Percentiles rank a stretch among this genome's conserved stretches.
Conservation (phyloP, 208 protist genomes). For the Crithidia expoeki region DNA sequence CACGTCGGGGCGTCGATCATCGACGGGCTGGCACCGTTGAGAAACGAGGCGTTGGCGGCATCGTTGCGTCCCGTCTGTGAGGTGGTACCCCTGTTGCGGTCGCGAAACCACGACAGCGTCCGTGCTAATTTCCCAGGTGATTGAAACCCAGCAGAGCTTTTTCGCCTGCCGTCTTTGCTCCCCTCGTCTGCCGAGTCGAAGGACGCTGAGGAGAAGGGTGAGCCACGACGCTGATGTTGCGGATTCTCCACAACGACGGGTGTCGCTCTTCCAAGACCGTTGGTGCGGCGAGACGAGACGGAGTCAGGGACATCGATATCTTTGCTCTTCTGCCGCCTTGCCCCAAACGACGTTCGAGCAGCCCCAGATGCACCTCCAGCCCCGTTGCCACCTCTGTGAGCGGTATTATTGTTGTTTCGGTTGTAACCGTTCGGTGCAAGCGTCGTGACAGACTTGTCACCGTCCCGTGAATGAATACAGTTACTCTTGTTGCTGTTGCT, state of each 20-base stretch:
- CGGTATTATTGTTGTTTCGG: not conserved
- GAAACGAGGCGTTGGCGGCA: not conserved
- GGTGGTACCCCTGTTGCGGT: not conserved
- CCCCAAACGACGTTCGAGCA: not conserved
- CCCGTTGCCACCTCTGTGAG: not conserved
- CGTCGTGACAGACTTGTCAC: not conserved
- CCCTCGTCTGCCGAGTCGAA: not conserved
- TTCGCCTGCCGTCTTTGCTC: not conserved
- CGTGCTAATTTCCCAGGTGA: conserved; percentile 1
- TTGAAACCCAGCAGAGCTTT: not conserved
- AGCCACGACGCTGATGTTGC: not conserved
- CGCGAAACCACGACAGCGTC: conserved; percentile 16
- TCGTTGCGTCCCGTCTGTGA: not conserved
- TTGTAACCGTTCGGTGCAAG: not conserved
- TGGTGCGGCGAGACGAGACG: not conserved
- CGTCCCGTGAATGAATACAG: not conserved
- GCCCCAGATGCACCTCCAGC: not conserved
- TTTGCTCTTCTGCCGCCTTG: not conserved
- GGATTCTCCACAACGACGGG: not conserved
- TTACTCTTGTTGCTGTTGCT: not conserved
- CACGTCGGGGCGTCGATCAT: not conserved
- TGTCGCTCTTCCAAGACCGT: not conserved
- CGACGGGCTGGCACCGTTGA: not conserved
- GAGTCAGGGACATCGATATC: not conserved
- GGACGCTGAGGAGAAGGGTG: not conserved